phyloP scores from a whole-genome alignment of 2,329 filamentous ascomycete species.

The Trichoderma endophyticum region DNA sequence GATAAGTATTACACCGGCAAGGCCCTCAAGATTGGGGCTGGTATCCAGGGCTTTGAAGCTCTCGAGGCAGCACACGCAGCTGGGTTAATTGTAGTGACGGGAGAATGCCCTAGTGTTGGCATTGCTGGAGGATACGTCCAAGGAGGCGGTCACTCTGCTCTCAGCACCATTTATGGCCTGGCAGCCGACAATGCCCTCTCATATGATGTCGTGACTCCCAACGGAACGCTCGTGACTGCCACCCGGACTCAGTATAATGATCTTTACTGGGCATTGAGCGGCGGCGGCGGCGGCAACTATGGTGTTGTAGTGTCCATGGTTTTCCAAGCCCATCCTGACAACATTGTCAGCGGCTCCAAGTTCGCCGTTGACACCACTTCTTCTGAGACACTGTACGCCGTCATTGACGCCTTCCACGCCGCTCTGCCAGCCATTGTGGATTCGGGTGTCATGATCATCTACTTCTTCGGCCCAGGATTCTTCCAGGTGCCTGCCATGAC shows the following conservation, averaged over 20 bases:
- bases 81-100: constrained; percentile 50
- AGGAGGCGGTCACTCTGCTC: constrained; percentile 55
- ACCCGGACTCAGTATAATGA: constrained; percentile 41
- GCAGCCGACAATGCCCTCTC: constrained; percentile 56
- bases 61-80: constrained; percentile 43
- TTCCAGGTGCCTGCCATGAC: constrained; percentile 46
- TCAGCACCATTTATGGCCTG: constrained; percentile 53
- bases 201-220: constrained; percentile 51
- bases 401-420: constrained; percentile 26
- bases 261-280: constrained; percentile 59
- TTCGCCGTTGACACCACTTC: constrained; percentile 3
- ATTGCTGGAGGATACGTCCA: constrained; percentile 60
- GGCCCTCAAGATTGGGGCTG: constrained; percentile 54
- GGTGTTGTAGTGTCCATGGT: constrained; percentile 42
- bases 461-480: constrained; percentile 39
- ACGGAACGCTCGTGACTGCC: constrained; percentile 47
- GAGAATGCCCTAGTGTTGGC: constrained; percentile 55
- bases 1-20: constrained; percentile 45
- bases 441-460: constrained; percentile 46
- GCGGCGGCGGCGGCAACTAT: constrained; percentile 49
- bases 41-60: constrained; percentile 49
- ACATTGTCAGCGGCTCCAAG: constrained; percentile 33
- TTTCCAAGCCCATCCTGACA: constrained; percentile 33
- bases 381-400: constrained; percentile 1
- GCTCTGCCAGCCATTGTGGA: constrained; percentile 41